phyloP scores from a whole-genome alignment of 768 basidiomycete genomes.

The Lactarius hatsudake region DNA sequence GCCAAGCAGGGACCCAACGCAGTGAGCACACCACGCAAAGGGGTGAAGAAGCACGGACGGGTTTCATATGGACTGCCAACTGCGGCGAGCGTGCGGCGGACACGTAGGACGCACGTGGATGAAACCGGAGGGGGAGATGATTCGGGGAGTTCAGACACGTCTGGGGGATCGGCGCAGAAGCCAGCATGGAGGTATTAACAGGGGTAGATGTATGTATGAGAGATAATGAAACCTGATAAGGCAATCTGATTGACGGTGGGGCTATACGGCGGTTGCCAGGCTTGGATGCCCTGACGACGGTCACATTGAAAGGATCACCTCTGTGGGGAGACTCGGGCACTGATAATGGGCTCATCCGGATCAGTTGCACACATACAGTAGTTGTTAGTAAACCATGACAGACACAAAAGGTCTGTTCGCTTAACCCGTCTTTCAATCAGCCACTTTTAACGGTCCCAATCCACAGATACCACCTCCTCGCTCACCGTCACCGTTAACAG shows the following conservation, averaged over 20 bases:
- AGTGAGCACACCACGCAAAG: conserved; percentile 19
- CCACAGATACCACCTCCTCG: too few relatives aligned
- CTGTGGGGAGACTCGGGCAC: too few relatives aligned
- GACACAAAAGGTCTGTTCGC: conserved; percentile 25
- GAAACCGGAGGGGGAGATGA: conserved; percentile 18
- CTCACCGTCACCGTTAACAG: conserved; percentile 36
- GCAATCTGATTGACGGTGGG: not conserved
- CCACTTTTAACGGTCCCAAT: conserved; percentile 5
- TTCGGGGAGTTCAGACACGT: conserved; percentile 20
- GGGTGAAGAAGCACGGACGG: conserved; percentile 9
- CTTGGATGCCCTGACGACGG: conserved; percentile 10
- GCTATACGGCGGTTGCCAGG: conserved; percentile 10
- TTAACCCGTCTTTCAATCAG: not conserved
- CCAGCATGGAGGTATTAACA: conserved; percentile 25
- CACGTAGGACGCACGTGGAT: not conserved
- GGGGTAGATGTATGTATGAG: not conserved
- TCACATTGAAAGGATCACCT: not conserved
- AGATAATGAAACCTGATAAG: conserved; percentile 13
- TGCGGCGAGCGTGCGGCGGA: conserved; percentile 18
- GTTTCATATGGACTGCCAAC: conserved; percentile 21
- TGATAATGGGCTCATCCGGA: too few relatives aligned
- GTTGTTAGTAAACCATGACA: conserved; percentile 5
- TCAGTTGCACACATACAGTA: not conserved
- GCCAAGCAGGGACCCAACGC: conserved; percentile 17
- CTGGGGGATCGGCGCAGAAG: conserved; percentile 16